Evolutionary conservation across 2,329 filamentous ascomycete species (phyloP), one percentile per base, ranked within the genome.

Genomic region (Grosmannia huntii): DNA sequence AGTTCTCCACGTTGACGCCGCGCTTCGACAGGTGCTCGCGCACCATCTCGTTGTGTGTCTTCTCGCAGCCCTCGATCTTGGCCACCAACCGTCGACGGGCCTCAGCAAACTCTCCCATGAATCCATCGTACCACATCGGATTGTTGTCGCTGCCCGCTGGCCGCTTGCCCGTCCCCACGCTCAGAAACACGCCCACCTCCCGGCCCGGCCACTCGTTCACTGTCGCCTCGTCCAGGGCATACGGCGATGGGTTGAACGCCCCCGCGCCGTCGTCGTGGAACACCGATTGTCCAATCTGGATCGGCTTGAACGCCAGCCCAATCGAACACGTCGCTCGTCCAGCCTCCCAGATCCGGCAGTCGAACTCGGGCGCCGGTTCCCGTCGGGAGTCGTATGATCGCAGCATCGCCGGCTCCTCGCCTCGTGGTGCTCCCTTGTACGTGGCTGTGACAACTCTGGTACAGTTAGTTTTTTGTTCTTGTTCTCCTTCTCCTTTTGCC

Each of bases 341-440:
- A 5, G 94, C 94, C 73, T 99, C 86, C 94, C 94, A 99, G 59
- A 99, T 94, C 52, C 86, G 95, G 72, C 91, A 96, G 67, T 96
- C 88, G 61, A 90, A 92, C 70, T 96, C 91, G 2, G 92, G 88
- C 0, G 90, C 82, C 0, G 91, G 87, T 70, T 97, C 94, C 70
- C 87, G 90, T 66, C 92, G 82, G 19, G 94, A 97, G 69, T 97
- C 92, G 72, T 99, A 99, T 2, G 92, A 97, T 63, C 94, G 86
- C 58, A 99, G 76, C 60, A 97, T 72, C 10, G 85, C 85, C 2
- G 91, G 80, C 1, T 82, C 77, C 7, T 82, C 81, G 46, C 83
- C 82, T 64, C 81, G 84, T 4, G 78, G 78, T 0, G 89, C 91
- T 51, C 90, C 90, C 72, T 89, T 90, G 71, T 95, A 95, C 28